These are phyloP conservation scores for Nymphaea colorata DNA, from an alignment of 164 flowering plant genomes.

Conservation along the genomic window DNA sequence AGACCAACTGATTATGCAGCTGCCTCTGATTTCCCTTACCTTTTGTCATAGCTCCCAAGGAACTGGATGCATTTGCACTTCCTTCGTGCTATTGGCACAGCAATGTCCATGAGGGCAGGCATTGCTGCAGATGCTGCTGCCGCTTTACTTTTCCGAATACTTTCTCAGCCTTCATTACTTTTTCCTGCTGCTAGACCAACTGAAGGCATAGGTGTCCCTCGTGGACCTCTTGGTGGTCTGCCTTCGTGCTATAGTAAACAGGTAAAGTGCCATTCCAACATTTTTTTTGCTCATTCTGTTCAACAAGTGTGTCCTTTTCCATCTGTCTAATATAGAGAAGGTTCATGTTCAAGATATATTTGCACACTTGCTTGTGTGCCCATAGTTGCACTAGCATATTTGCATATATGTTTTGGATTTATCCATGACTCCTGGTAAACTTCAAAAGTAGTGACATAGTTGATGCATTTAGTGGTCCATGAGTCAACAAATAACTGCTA, in stretches of 20 bases:
- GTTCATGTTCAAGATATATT: not conserved
- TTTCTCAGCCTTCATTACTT: slow-evolving; percentile 92
- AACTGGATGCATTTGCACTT: slow-evolving; percentile 99
- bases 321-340: not conserved
- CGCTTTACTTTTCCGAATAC: slow-evolving; percentile 84
- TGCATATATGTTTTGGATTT: too few species aligned
- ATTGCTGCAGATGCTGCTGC: slow-evolving; percentile 99
- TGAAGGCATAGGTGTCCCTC: slow-evolving; percentile 79
- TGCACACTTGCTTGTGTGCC: too few species aligned
- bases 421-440: too few species aligned
- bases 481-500: too few species aligned
- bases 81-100: slow-evolving; percentile 90
- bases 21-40: not conserved
- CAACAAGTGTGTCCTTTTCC: not conserved
- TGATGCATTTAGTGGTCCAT: too few species aligned
- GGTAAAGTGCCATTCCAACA: slow-evolving; percentile 19
- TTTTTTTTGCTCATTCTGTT: not conserved
- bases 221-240: slow-evolving; percentile 57
- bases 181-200: slow-evolving; percentile 87
- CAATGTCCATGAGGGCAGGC: slow-evolving; percentile 97
- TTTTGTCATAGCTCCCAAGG: slow-evolving; percentile 60
- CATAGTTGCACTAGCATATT: too few species aligned
- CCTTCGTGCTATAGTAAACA: slow-evolving; percentile 51
- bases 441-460: too few species aligned
- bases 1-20: not conserved